phyloP scores from a whole-genome alignment of 140 eudicot species.

The Oenanthe javanica region DNA sequence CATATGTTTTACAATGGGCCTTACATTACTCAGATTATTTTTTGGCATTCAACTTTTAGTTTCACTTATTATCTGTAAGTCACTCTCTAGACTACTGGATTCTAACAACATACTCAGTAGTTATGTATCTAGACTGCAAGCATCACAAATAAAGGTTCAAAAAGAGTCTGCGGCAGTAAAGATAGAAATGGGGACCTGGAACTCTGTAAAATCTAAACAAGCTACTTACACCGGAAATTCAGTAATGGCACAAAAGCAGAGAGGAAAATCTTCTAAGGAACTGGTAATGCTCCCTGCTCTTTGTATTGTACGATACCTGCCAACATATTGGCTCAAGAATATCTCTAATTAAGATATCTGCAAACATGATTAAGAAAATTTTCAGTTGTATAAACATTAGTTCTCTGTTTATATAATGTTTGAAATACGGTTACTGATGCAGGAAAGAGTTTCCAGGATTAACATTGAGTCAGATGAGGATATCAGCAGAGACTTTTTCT shows the following conservation, averaged over 20 bases:
- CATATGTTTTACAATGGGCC: neutral
- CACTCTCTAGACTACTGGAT: neutral
- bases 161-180: slow-evolving; percentile 35
- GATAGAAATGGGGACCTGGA: slow-evolving; percentile 69
- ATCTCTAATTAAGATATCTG: neutral
- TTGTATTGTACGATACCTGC: neutral
- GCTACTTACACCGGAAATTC: slow-evolving; percentile 22
- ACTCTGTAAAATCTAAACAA: slow-evolving; percentile 47
- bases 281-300: slow-evolving; percentile 35
- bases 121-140: slow-evolving; percentile 13
- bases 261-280: slow-evolving; percentile 25
- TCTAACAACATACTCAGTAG: slow-evolving; percentile 17
- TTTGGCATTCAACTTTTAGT: neutral
- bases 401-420: neutral
- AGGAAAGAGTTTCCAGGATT: slow-evolving; percentile 40
- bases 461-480: slow-evolving; percentile 69
- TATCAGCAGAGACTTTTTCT: slow-evolving; percentile 41
- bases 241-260: slow-evolving; percentile 31
- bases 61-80: neutral
- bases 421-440: neutral
- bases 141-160: slow-evolving; percentile 27
- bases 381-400: neutral
- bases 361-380: neutral
- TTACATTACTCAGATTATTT: neutral
- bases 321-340: neutral